Conservation (phyloP, 1,284 basidiomycete genomes). For the Rhodotorula sp. region DNA sequence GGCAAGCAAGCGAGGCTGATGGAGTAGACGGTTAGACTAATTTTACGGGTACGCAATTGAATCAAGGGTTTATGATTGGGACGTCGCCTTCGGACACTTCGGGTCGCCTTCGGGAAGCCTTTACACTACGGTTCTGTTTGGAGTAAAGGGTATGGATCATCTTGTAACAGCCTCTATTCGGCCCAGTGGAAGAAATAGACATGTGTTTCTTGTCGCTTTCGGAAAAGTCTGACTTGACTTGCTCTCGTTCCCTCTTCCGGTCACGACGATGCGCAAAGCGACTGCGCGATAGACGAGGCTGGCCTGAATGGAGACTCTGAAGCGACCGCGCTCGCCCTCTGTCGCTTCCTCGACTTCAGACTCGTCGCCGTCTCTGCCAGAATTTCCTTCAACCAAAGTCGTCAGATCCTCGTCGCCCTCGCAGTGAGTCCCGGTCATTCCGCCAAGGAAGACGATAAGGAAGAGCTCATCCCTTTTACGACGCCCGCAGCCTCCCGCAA, state of each 20-base stretch:
- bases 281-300: background rate
- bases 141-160: too few species aligned
- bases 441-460: background rate
- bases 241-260: too few species aligned
- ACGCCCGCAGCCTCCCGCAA: background rate
- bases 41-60: background rate
- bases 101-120: too few species aligned
- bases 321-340: background rate
- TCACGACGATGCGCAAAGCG: too few species aligned
- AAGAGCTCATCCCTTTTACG: background rate
- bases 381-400: conserved; percentile 2
- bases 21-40: background rate
- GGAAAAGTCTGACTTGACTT: too few species aligned
- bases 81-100: background rate
- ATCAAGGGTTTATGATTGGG: background rate
- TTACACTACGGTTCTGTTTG: too few species aligned
- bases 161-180: too few species aligned
- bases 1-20: background rate
- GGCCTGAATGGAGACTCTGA: background rate
- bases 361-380: background rate
- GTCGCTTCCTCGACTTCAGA: background rate
- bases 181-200: too few species aligned
- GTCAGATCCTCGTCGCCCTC: conserved; percentile 4
- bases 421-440: background rate
- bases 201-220: too few species aligned